Conservation (phyloP, 441 rosid species). For the Populus trichocarpa region DNA sequence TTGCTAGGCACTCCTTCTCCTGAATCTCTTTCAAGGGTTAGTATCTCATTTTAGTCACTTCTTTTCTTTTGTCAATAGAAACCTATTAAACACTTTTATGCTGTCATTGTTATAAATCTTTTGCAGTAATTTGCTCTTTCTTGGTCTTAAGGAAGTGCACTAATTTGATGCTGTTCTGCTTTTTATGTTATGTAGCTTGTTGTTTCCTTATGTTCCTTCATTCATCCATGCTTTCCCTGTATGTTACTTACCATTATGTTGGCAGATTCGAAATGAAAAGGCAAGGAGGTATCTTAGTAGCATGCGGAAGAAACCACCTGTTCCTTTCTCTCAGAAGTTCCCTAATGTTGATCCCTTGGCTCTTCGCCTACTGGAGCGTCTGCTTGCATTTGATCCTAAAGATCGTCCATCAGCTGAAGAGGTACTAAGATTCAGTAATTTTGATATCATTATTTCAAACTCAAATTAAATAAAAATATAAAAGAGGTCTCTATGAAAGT, state of each 20-base stretch:
- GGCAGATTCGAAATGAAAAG: conserved; percentile 95
- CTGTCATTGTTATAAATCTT: neutral
- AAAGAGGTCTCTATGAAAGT: neutral
- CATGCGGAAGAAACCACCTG: conserved; percentile 88
- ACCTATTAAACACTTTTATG: neutral
- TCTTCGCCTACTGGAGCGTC: conserved; percentile 65
- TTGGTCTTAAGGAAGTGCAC: neutral
- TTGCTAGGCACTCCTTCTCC: conserved; percentile 88
- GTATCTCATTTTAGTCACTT: conserved; percentile 3
- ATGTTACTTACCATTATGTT: neutral
- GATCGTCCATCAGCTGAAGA: conserved; percentile 96
- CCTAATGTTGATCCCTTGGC: conserved; percentile 86
- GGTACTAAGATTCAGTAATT: conserved; percentile 31
- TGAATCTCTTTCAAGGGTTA: conserved; percentile 79
- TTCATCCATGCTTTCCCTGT: conserved; percentile 9
- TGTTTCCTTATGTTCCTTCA: neutral
- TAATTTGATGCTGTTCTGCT: conserved; percentile 2
- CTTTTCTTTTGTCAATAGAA: conserved; percentile 4
- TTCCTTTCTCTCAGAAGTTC: conserved; percentile 82
- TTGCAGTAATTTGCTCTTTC: conserved; percentile 5
- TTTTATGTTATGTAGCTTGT: conserved; percentile 2
- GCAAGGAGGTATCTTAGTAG: conserved; percentile 93
- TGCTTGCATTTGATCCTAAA: conserved; percentile 98
- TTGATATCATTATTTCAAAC: neutral
- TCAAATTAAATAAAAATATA: neutral